These are phyloP conservation scores for Sarcocystis neurona DNA, from an alignment of 169 alveolate species.

Conservation along the genomic window DNA sequence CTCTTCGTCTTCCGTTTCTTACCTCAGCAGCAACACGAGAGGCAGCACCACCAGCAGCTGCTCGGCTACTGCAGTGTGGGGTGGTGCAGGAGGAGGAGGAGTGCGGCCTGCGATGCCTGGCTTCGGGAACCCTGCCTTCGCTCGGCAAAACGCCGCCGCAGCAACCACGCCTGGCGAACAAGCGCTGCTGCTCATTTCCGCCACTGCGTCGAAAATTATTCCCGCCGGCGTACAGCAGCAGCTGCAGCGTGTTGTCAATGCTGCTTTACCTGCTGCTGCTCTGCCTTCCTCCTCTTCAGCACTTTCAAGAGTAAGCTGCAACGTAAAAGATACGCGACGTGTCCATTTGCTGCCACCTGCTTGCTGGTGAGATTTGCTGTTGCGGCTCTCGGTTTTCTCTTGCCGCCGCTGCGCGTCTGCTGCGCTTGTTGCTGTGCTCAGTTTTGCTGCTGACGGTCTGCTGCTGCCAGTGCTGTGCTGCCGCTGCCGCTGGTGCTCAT, in stretches of 20 bases:
- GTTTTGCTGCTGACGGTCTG: no score
- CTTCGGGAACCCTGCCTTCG: slow-evolving; percentile 18
- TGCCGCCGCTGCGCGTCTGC: no score
- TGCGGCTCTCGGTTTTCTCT: no score
- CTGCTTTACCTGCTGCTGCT: slow-evolving; percentile 3
- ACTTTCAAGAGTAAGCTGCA: no score
- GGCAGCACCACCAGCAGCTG: neutral
- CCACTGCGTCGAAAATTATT: slow-evolving; percentile 13
- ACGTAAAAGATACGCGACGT: no score
- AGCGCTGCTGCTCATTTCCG: slow-evolving; percentile 26
- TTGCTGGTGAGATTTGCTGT: no score
- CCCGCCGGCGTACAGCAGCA: slow-evolving; percentile 31
- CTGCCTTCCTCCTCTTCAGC: no score
- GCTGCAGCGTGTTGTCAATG: neutral
- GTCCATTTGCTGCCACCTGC: no score
- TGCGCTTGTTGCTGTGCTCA: no score
- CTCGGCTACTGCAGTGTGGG: neutral
- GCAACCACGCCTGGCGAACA: neutral
- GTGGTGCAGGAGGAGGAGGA: neutral
- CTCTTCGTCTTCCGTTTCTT: no score
- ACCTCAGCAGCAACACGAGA: neutral
- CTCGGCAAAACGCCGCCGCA: neutral
- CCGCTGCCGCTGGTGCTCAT: no score
- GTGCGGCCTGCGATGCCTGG: neutral
- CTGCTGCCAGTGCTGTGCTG: no score